Base-by-base conservation (phyloP, 2,329 filamentous ascomycete species). In the Aspergillus sp. region DNA sequence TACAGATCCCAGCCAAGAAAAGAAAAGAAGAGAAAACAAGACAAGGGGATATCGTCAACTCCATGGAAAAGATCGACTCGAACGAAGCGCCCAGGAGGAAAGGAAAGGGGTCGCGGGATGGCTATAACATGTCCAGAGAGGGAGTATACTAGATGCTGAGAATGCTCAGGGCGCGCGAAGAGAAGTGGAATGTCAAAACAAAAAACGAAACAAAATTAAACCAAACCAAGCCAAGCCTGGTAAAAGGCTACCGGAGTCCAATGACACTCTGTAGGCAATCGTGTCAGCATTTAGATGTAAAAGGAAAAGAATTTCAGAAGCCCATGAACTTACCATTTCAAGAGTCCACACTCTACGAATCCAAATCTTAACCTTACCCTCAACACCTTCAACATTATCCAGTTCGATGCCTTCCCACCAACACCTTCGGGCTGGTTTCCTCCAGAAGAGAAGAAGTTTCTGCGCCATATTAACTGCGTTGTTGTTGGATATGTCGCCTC, bases 371-470 rank as follows among this genome's bases (percentile, higher is more conserved):
- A 98, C 77, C 65, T 84, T 88, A 44, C 90, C 91, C 44, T 94
- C 82, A 5, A 97, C 85, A 9, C 93, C 93, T 43, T 94, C 88
- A 8, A 98, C 86, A 54, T 87, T 78, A 12, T 93, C 81, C 40
- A 98, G 76, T 66, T 97, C 90, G 34, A 98, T 86, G 27, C 93
- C 93, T 67, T 98, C 93, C 93, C 93, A 98, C 93, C 93, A 98
- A 75, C 93, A 98, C 66, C 93, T 80, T 51, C 93, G 77, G 9
- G 93, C 93, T 10, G 93, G 93, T 71, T 98, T 98, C 55, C 93
- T 81, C 93, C 93, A 98, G 74, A 98, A 98, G 3, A 98, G 78
- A 9, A 98, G 77, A 41, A 98, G 79, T 72, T 98, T 98, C 69
- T 98, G 93, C 8, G 93, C 93, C 93, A 98, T 98, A 44, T 91